Base-by-base conservation (phyloP, 2,329 filamentous ascomycete species). In the Colletotrichum filicis region DNA sequence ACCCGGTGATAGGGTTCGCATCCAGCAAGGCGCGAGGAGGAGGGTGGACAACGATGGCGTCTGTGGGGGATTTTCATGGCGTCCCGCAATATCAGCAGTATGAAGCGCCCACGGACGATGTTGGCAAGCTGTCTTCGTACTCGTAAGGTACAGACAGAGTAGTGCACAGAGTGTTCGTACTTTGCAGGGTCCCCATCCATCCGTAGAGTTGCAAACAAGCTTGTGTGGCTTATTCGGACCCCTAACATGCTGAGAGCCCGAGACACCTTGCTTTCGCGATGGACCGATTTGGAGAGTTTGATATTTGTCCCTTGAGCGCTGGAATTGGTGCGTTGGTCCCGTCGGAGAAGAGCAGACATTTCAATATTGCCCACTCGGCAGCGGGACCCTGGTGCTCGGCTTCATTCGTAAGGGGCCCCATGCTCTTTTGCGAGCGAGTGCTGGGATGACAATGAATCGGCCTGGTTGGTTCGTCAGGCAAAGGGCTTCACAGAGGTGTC, bases 21-120 rank as follows among this genome's bases (percentile, higher is more conserved):
- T 11, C 35, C 22, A 22, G 37, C 64, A 28, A 32, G 16, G 32
- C 30, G 22, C 12, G 42, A n/a, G 42, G 32, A 32, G 11, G 57
- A 59, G 32, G 30, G 68, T 37, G 64, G 55, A 58, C 64, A 16
- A 58, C 24, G 61, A 57, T 64, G 49, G 26, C 28, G 42, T n/a
- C 49, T 68, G 57, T 57, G 57, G 49, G 64, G 62, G 63, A 68
- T 55, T 59, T 59, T 59, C 61, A 71, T 56, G 46, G 56, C 56
- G 32, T 52, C 42, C 24, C 32, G 19, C 60, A 22, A 46, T 65
- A 58, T 58, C 66, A 35, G 37, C 26, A 35, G 22, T 24, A 66
- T 42, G 37, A 63, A 22, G 37, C 60, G 30, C 12, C n/a, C 11
- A 26, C 28, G 28, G 19, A n/a, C 42, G 42, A 49, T 19, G 42